phyloP scores from a whole-genome alignment of 768 basidiomycete species.

The Amylocystis lapponica region DNA sequence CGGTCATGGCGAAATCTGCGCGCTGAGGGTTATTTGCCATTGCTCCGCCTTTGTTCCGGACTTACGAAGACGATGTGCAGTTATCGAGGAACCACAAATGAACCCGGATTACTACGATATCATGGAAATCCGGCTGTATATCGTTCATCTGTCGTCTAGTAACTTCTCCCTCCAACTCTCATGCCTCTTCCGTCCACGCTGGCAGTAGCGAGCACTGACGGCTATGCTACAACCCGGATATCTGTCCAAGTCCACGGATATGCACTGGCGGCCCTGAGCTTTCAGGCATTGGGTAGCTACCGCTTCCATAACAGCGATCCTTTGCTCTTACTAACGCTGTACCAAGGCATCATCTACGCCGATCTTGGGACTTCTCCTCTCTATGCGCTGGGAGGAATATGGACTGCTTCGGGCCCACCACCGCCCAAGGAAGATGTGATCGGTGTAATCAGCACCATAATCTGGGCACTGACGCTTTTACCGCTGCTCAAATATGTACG shows the following conservation, averaged over 20 bases:
- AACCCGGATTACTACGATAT: too few species aligned
- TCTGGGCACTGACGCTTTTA: constrained; percentile 58
- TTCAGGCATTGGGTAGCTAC: constrained; percentile 26
- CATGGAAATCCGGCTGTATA: too few species aligned
- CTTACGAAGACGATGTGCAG: too few species aligned
- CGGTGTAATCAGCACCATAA: constrained; percentile 55
- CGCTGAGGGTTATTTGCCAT: too few species aligned
- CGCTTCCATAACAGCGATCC: background rate
- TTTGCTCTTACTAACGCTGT: background rate
- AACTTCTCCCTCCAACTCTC: too few species aligned
- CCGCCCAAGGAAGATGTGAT: constrained; percentile 58
- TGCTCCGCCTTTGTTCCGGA: too few species aligned
- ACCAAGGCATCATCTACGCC: constrained; percentile 34
- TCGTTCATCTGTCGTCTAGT: too few species aligned
- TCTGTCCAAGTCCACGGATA: constrained; percentile 6
- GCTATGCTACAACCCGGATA: background rate
- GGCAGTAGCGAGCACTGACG: background rate
- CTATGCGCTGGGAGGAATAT: constrained; percentile 63
- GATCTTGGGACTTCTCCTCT: constrained; percentile 55
- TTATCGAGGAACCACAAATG: too few species aligned
- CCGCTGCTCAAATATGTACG: constrained; percentile 62
- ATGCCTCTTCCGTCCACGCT: too few species aligned
- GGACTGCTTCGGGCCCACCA: constrained; percentile 39
- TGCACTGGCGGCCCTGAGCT: constrained; percentile 22
- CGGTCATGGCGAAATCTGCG: too few species aligned